phyloP scores from a whole-genome alignment of 2,329 filamentous ascomycete genomes.

The Eurotiales sp. region DNA sequence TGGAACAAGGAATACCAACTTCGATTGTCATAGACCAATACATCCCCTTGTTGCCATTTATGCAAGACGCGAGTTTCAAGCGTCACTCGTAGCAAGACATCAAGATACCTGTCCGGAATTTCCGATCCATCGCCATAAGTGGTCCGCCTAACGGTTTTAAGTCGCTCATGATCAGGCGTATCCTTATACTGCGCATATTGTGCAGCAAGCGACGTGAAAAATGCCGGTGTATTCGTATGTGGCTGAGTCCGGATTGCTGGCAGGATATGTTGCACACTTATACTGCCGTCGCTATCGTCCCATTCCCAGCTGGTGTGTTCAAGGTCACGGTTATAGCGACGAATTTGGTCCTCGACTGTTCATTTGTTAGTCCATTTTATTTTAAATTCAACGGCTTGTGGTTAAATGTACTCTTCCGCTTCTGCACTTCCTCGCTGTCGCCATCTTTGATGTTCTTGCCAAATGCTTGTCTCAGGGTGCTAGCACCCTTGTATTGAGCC shows the following conservation, averaged over 20 bases:
- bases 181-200: conserved; percentile 40
- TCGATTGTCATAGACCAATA: conserved; percentile 47
- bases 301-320: conserved; percentile 49
- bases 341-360: conserved; percentile 35
- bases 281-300: conserved; percentile 37
- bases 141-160: conserved; percentile 36
- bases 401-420: conserved; percentile 29
- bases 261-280: conserved; percentile 42
- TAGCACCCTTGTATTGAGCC: conserved; percentile 45
- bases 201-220: conserved; percentile 46
- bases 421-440: conserved; percentile 40
- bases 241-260: conserved; percentile 48
- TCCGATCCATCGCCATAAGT: conserved; percentile 46
- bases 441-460: conserved; percentile 46
- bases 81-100: conserved; percentile 41
- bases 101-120: conserved; percentile 47
- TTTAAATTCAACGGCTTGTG: too few relatives aligned
- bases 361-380: too few relatives aligned
- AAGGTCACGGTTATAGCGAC: conserved; percentile 41
- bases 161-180: conserved; percentile 8
- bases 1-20: background rate
- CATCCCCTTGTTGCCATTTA: conserved; percentile 46
- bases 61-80: conserved; percentile 50
- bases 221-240: conserved; percentile 42
- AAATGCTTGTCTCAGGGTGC: conserved; percentile 46